Percentiles rank a stretch among this genome's conserved stretches.
Evolutionary conservation across 345 rosid species (phyloP).

Genomic region (Citrus inodora): DNA sequence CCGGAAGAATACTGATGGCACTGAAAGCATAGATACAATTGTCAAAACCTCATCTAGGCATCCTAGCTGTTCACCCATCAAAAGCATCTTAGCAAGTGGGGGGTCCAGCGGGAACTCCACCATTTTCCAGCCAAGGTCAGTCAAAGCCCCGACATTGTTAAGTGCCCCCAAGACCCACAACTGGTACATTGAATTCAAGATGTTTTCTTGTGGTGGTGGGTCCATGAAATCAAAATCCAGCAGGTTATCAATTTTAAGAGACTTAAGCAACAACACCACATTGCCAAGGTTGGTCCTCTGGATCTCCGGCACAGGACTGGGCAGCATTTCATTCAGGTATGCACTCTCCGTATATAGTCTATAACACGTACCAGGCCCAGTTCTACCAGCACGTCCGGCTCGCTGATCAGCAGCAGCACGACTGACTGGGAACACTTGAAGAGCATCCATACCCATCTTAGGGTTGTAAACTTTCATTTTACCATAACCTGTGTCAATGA

Average conservation of each 20-base stretch:
- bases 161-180: conserved; percentile 97
- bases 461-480: conserved; percentile 99
- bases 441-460: conserved; percentile 99
- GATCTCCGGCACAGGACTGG: conserved; percentile 95
- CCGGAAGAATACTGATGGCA: conserved; percentile 94
- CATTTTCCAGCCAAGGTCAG: conserved; percentile 98
- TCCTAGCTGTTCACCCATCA: conserved; percentile 79
- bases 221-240: conserved; percentile 98
- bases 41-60: conserved; percentile 94
- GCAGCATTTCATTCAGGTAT: conserved; percentile 78
- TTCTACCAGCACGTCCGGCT: conserved; percentile 98
- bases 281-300: conserved; percentile 97
- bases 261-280: conserved; percentile 89
- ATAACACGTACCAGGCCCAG: conserved; percentile 98
- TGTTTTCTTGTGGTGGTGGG: conserved; percentile 98
- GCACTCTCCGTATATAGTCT: conserved; percentile 93
- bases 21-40: conserved; percentile 98
- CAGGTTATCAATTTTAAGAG: conserved; percentile 82
- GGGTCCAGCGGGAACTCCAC: conserved; percentile 98
- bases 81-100: conserved; percentile 96
- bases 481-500: conserved; percentile 92
- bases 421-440: conserved; percentile 93
- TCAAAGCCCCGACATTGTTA: conserved; percentile 79
- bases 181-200: conserved; percentile 97
- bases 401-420: conserved; percentile 99